Conservation (phyloP, 2,329 filamentous ascomycete species). For the Penicillium thymicola region DNA sequence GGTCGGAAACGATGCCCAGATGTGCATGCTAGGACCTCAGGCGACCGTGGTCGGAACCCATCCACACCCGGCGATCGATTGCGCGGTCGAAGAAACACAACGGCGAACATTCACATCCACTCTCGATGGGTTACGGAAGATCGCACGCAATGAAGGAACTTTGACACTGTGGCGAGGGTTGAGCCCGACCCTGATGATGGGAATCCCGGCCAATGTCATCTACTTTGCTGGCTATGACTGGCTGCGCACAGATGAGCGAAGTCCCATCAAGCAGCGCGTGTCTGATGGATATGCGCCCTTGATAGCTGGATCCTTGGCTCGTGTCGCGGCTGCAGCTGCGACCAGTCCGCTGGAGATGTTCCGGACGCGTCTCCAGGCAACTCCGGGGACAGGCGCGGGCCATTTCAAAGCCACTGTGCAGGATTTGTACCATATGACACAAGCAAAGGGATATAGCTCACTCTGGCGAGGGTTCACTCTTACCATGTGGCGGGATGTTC, state of each 20-base stretch:
- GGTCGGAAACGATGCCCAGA: conserved; percentile 77
- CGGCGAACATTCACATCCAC: conserved; percentile 84
- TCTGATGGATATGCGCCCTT: conserved; percentile 75
- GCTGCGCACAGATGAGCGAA: conserved; percentile 70
- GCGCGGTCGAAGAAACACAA: conserved; percentile 83
- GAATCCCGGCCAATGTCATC: conserved; percentile 91
- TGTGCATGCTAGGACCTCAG: conserved; percentile 66
- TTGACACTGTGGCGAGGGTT: conserved; percentile 87
- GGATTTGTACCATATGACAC: conserved; percentile 76
- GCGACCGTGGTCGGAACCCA: conserved; percentile 41
- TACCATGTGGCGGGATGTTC: conserved; percentile 94
- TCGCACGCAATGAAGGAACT: conserved; percentile 86
- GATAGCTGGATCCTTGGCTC: conserved; percentile 72
- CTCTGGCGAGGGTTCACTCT: conserved; percentile 88
- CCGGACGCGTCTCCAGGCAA: conserved; percentile 84
- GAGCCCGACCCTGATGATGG: conserved; percentile 92
- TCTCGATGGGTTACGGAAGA: conserved; percentile 87
- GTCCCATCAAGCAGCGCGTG: conserved; percentile 64
- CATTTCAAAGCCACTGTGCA: conserved; percentile 77
- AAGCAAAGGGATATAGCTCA: conserved; percentile 69
- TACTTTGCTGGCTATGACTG: conserved; percentile 99
- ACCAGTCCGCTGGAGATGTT: conserved; percentile 95
- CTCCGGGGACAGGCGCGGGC: conserved; percentile 54
- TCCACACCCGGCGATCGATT: conserved; percentile 56
- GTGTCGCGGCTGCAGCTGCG: conserved; percentile 73